phyloP scores from a whole-genome alignment of 2,329 filamentous ascomycete species.

The Ophiocordyceps australis region DNA sequence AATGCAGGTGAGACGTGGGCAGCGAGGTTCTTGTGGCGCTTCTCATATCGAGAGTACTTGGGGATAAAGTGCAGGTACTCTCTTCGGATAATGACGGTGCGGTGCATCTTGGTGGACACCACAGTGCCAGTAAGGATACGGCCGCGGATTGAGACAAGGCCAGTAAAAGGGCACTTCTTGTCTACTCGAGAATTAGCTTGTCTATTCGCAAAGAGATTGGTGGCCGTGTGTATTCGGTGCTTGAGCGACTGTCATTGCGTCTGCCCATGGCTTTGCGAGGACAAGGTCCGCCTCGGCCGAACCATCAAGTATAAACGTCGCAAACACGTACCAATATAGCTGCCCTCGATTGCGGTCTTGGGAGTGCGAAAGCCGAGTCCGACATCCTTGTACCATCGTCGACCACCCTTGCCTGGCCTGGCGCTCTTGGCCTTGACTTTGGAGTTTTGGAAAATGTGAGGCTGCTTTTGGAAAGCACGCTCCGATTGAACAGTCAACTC shows the following conservation, averaged over 20 bases:
- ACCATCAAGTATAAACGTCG: neutral
- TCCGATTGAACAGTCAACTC: constrained; percentile 99
- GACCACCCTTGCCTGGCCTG: constrained; percentile 78
- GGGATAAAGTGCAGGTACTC: constrained; percentile 99
- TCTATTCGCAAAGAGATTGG: too few species aligned
- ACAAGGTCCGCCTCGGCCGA: neutral
- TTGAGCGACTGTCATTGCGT: too few species aligned
- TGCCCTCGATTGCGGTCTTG: constrained; percentile 96
- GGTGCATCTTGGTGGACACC: constrained; percentile 99
- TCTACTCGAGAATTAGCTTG: too few species aligned
- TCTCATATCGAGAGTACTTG: constrained; percentile 99
- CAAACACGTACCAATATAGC: constrained; percentile 81
- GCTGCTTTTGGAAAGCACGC: constrained; percentile 99
- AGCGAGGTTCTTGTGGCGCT: constrained; percentile 99
- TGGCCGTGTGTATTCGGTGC: too few species aligned
- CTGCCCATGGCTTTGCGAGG: too few species aligned
- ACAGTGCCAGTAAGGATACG: constrained; percentile 99
- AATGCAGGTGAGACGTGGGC: constrained; percentile 98
- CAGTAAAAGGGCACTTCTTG: constrained; percentile 99
- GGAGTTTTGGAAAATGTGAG: constrained; percentile 98
- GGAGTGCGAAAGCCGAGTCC: constrained; percentile 98
- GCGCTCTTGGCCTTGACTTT: constrained; percentile 78
- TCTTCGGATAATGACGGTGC: constrained; percentile 96
- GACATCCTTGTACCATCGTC: constrained; percentile 97
- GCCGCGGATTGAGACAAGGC: constrained; percentile 97